Base-by-base conservation (phyloP, 2,329 filamentous ascomycete species). In the Aspergillus nomiae region DNA sequence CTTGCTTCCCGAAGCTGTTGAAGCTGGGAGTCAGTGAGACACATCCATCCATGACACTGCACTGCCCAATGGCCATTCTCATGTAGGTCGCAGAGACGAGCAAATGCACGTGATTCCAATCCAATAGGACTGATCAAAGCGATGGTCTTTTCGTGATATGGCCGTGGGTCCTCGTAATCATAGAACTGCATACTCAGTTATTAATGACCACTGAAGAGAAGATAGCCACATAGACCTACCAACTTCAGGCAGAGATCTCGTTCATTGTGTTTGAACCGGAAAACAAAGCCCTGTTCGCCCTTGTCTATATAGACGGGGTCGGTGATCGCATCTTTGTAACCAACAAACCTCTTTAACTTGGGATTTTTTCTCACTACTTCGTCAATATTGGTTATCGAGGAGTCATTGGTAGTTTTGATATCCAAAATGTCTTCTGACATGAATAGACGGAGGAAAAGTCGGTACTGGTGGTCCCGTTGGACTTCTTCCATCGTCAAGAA, bases 41-140 rank as follows among this genome's bases (percentile, higher is more conserved):
- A 51, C 24, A 59, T 50, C 56, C 30, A 59, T 48, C 56, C 45
- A 51, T 59, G 56, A 38, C 43, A 59, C 45, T 8, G 45, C 3
- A 59, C 43, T 32, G 56, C 56, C 28, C 56, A 50, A 14, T 46
- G 26, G 28, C 56, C 56, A 36, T 59, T 59, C 32, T 36, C 21
- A 26, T 36, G 41, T 14, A 59, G 10, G 30, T 59, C 56, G 30
- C 43, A 59, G 14, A 59, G 56, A 21, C 43, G 56, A 38, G 56
- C 43, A 59, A 59, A 51, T 30, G 56, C 56, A 9, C 56, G 56
- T 5, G 16, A 24, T 59, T 59, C 56, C 7, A 30, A 36, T 24
- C 56, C 45, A 38, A 59, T 51, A 0, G 56, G 43, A 32, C 56
- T 51, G 26, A 32, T 14, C 4, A 26, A 34, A 32, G 21, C 16